These are phyloP conservation scores for Oryza meyeriana DNA, from an alignment of 176 grass and related monocot genomes.

Conservation along the genomic window DNA sequence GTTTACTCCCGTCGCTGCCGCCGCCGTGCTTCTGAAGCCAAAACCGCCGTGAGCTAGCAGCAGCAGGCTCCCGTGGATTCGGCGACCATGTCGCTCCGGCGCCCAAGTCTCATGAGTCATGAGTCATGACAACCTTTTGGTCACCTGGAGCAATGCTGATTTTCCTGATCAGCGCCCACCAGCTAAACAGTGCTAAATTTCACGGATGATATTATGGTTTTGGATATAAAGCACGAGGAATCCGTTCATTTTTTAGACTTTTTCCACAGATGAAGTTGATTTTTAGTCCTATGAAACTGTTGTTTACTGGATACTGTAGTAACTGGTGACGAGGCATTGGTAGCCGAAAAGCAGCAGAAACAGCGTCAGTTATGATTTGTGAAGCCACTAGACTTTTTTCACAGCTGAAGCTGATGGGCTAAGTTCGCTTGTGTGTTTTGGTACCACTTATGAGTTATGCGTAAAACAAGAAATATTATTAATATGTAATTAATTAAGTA, in stretches of 20 bases:
- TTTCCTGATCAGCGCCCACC: background rate
- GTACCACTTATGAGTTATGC: no score
- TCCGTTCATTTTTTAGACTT: background rate
- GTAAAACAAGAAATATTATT: no score
- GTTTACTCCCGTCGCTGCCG: constrained; percentile 1
- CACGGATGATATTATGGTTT: no score
- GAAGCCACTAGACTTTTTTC: no score
- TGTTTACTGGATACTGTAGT: background rate
- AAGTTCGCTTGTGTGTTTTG: no score
- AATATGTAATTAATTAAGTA: no score
- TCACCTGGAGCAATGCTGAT: background rate
- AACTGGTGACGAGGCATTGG: background rate
- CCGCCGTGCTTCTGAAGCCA: background rate
- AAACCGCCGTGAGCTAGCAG: background rate
- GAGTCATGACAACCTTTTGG: background rate
- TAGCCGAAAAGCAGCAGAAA: background rate
- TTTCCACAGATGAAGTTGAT: background rate
- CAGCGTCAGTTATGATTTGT: no score
- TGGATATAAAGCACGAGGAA: background rate
- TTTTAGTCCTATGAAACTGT: background rate
- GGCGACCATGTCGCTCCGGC: constrained; percentile 15
- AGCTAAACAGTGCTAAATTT: background rate
- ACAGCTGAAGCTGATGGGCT: no score
- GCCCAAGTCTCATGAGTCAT: background rate
- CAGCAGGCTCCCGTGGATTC: background rate